Evolutionary conservation across 2,329 filamentous ascomycete species (phyloP).

Genomic region (Penicillium sp.): DNA sequence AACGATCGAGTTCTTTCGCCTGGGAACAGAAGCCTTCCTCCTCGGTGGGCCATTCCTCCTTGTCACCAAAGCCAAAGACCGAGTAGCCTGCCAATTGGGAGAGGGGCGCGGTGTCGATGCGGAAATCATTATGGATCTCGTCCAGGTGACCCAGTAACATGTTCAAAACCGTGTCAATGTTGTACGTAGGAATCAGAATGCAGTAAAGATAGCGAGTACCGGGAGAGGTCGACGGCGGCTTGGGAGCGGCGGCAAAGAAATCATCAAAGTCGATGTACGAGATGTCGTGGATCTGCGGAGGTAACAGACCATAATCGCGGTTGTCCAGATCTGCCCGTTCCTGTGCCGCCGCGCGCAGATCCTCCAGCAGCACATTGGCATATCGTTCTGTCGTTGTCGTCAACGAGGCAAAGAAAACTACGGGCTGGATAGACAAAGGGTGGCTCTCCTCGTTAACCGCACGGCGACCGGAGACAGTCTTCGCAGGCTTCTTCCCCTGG

Average conservation of each 20-base stretch:
- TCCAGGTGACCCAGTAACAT: conserved; percentile 84
- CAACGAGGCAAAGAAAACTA: conserved; percentile 89
- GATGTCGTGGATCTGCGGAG: conserved; percentile 75
- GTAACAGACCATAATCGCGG: conserved; percentile 48
- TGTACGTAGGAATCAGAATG: conserved; percentile 86
- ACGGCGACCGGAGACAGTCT: conserved; percentile 34
- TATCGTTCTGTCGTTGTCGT: conserved; percentile 81
- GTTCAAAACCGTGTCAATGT: conserved; percentile 90
- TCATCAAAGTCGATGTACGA: conserved; percentile 91
- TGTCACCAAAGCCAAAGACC: conserved; percentile 92
- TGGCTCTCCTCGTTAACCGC: conserved; percentile 24
- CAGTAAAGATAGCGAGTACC: conserved; percentile 76
- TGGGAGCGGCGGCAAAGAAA: conserved; percentile 81
- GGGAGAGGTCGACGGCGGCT: conserved; percentile 54
- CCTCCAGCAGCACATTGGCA: conserved; percentile 67
- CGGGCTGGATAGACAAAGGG: conserved; percentile 59
- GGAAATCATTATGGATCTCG: conserved; percentile 96
- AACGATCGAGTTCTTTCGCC: conserved; percentile 86
- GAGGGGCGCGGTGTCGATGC: conserved; percentile 87
- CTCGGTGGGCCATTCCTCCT: conserved; percentile 89
- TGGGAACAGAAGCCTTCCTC: conserved; percentile 92
- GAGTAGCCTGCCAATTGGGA: conserved; percentile 81
- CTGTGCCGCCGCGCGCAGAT: conserved; percentile 55
- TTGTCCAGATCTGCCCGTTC: conserved; percentile 31
- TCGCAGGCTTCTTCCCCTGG: conserved; percentile 41